phyloP scores from a whole-genome alignment of 1,139 yeast genomes.

The Pichia sp. region DNA sequence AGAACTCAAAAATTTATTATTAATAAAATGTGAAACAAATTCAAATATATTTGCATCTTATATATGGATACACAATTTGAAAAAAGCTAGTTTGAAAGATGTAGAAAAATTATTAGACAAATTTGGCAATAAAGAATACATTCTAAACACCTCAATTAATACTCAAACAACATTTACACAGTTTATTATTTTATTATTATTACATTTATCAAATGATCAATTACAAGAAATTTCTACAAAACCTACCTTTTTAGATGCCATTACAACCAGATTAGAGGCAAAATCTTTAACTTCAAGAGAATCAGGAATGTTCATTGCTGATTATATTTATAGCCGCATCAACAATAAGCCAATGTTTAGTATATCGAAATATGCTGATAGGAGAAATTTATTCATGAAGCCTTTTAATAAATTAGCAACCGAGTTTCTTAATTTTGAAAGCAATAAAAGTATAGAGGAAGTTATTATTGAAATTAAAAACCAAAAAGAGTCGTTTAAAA shows the following conservation, averaged over 20 bases:
- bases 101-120: conserved; percentile 1
- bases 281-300: conserved; percentile 19
- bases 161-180: conserved; percentile 14
- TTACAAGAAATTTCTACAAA: conserved; percentile 18
- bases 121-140: conserved; percentile 15
- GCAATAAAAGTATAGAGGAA: not conserved
- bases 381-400: conserved; percentile 12
- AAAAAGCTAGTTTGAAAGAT: not conserved
- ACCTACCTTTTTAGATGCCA: conserved; percentile 21
- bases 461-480: not conserved
- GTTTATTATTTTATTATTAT: conserved; percentile 18
- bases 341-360: conserved; percentile 24
- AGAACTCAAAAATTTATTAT: not conserved
- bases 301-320: conserved; percentile 30
- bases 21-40: conserved; percentile 3
- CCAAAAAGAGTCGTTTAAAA: not conserved
- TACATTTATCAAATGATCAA: conserved; percentile 4
- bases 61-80: conserved; percentile 8
- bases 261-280: conserved; percentile 29
- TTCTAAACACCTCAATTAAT: conserved; percentile 6
- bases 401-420: conserved; percentile 4
- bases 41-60: conserved; percentile 3
- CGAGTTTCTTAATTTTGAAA: no score
- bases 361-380: conserved; percentile 16
- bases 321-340: conserved; percentile 20